Evolutionary conservation across 2,329 filamentous ascomycete species (phyloP), one percentile per base, ranked within the genome.

Genomic region (Microsporum canis): DNA sequence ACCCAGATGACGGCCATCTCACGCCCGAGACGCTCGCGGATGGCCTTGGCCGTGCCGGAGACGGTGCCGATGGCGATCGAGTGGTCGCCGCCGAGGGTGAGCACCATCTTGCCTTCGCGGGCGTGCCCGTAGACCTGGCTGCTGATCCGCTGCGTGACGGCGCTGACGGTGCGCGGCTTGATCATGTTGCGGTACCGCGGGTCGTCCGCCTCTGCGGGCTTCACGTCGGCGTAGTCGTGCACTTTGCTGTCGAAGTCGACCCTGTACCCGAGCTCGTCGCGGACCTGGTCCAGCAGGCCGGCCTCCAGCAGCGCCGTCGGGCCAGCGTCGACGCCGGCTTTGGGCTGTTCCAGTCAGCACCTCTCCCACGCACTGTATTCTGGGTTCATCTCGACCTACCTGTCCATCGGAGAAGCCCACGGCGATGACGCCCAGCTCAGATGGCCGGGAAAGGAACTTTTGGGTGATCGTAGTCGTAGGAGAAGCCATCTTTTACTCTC

Each of bases 1-100:
- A 99, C 94, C 94, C 94, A 99, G 73, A 99, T 95, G 62, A 99
- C 89, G 10, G 91, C 94, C 65, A 96, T 86, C 69, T 97, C 92
- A 61, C 87, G 82, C 51, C 80, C 69, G 62, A 95, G 78, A 17
- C 92, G 80, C 80, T 99, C 91, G 62, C 89, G 84, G 45, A 89
- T 86, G 0, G 92, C 94, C 77, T 87, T 89, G 39, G 91, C 89
- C 1, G 88, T 89, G 45, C 94, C 94, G 33, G 88, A 87, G 68
- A 99, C 85, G 56, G 90, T 95, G 65, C 94, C 94, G 68, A 99
- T 95, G 65, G 94, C 94, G 71, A 99, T 95, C 65, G 87, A 91
- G 80, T 99, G 94, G 77, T 99, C 94, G 60, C 94, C 94, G 61
- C 94, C 94, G 7, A 99, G 84, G 0, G 94, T 99, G 61, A 99